Percentiles rank a stretch among this genome's conserved stretches.
Conservation (phyloP, 768 basidiomycete genomes). For the Psilocybe cubensis region DNA sequence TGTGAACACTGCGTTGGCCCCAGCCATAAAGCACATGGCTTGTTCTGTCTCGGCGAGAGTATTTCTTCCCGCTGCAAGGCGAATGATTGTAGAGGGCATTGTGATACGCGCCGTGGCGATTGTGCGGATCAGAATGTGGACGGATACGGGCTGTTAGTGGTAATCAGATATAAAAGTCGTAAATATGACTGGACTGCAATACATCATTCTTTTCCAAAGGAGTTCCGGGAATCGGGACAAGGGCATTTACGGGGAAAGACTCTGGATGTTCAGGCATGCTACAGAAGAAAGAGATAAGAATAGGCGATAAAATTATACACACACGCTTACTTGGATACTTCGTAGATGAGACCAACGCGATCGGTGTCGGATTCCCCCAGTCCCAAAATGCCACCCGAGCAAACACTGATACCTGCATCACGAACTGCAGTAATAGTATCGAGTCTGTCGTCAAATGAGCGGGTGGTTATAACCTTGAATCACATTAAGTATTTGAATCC, state of each 20-base stretch:
- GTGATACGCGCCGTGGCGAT: conserved; percentile 95
- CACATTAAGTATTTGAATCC: not conserved
- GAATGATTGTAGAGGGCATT: conserved; percentile 90
- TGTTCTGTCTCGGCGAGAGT: conserved; percentile 90
- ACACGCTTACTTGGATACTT: conserved; percentile 79
- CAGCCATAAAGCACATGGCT: conserved; percentile 98
- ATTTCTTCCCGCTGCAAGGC: conserved; percentile 93
- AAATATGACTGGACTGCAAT: conserved; percentile 40
- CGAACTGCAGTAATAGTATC: conserved; percentile 90
- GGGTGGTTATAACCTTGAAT: conserved; percentile 88
- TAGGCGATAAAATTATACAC: not conserved
- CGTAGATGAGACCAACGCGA: conserved; percentile 91
- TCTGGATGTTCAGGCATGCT: conserved; percentile 98
- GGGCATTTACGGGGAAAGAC: conserved; percentile 96
- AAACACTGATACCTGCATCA: conserved; percentile 95
- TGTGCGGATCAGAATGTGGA: conserved; percentile 87
- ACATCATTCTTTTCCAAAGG: conserved; percentile 92
- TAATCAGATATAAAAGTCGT: conserved; percentile 10
- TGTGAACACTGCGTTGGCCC: conserved; percentile 98
- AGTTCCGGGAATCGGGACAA: conserved; percentile 95
- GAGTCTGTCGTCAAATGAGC: conserved; percentile 92
- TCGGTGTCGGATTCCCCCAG: conserved; percentile 91
- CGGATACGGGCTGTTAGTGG: conserved; percentile 65
- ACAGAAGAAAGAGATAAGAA: conserved; percentile 19
- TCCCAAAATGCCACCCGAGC: conserved; percentile 95